Evolutionary conservation across 2,329 filamentous ascomycete species (phyloP), one percentile per base, ranked within the genome.

Genomic region (Capronia americana): DNA sequence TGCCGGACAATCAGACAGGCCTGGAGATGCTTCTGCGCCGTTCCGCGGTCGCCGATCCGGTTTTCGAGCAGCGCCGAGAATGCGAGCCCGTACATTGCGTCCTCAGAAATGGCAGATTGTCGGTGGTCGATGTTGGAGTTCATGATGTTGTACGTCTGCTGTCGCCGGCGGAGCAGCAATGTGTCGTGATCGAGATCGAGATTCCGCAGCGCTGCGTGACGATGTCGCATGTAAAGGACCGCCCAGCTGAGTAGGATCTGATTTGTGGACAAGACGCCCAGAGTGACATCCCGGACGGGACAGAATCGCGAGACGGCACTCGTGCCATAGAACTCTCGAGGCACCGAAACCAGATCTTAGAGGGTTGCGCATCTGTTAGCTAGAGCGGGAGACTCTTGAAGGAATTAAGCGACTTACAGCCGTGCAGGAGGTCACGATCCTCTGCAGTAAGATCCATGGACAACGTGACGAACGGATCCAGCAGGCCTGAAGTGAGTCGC

Each of bases 111-210:
- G 7, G 44, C 44, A n/a, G 17, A 48, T 48, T 48, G 44, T 1
- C n/a, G 44, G 44, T n/a, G 4, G 44, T 11, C 44, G 44, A 48
- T 48, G 1, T 17, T 48, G 20, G 44, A n/a, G 44, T 10, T 48
- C 44, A 48, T 48, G 44, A 48, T n/a, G 14, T 48, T 48, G 44
- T 48, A 48, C 44, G 44, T 48, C 44, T 48, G 44, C 44, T 48
- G 44, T 48, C 44, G 44, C 44, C 44, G 44, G 20, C 44, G 44
- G 44, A 48, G 44, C 17, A 48, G 14, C 7, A 48, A 48, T 10
- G 44, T 48, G 44, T 48, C 44, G 44, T 48, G 44, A 48, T n/a
- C 44, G 44, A 48, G 14, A 48, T 48, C 44, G 44, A 48, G 44
- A 48, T 48, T 48, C n/a, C 44, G 44, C 14, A 48, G 44, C 12